phyloP scores from a whole-genome alignment of 2,329 filamentous ascomycete genomes.

The Cadophora sp. region DNA sequence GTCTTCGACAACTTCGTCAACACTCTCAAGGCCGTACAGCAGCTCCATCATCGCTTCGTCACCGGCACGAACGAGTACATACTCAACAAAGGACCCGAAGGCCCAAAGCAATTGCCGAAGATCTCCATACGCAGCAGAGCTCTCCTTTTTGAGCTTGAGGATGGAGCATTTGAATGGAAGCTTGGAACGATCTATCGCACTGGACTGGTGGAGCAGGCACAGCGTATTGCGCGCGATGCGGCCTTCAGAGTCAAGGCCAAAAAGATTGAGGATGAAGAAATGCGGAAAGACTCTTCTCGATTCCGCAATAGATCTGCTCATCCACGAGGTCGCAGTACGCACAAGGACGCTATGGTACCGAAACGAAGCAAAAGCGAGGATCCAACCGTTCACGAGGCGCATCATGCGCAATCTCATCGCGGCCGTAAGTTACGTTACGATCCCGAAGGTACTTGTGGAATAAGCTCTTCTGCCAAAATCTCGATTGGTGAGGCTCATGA shows the following conservation, averaged over 20 bases:
- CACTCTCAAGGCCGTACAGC: constrained; percentile 82
- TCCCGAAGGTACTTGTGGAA: constrained; percentile 74
- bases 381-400: constrained; percentile 34
- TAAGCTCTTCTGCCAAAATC: constrained; percentile 76
- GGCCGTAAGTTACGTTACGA: constrained; percentile 72
- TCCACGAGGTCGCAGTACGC: constrained; percentile 41
- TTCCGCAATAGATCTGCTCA: constrained; percentile 59
- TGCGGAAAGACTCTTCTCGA: constrained; percentile 58
- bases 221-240: constrained; percentile 87
- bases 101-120: constrained; percentile 85
- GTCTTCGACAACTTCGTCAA: constrained; percentile 96
- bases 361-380: constrained; percentile 45
- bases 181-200: constrained; percentile 91
- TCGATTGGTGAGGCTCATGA: constrained; percentile 78
- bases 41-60: constrained; percentile 91
- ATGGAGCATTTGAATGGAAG: constrained; percentile 98
- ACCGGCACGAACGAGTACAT: constrained; percentile 90
- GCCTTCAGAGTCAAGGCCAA: constrained; percentile 89
- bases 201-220: constrained; percentile 87
- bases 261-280: constrained; percentile 77
- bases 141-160: constrained; percentile 90
- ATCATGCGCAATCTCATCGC: constrained; percentile 39
- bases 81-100: constrained; percentile 83
- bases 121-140: constrained; percentile 82
- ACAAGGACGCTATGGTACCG: constrained; percentile 33